Percentiles rank a stretch among this genome's conserved stretches.
These are phyloP conservation scores for Petasospora rhodanensis DNA, from an alignment of 1,139 yeast species.

Conservation along the genomic window DNA sequence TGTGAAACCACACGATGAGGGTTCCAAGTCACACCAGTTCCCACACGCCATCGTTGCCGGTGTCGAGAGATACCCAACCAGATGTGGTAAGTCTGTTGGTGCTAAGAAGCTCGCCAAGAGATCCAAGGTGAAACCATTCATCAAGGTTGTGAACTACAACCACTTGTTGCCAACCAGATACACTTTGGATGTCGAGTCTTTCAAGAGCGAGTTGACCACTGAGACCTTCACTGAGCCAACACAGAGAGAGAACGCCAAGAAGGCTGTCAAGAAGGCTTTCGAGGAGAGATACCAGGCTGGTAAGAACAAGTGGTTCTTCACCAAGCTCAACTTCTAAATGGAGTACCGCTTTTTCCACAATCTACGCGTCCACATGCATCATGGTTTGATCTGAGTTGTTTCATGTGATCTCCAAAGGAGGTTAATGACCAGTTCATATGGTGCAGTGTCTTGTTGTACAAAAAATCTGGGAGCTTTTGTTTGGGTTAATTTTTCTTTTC, in stretches of 20 bases:
- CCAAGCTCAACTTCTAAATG: constrained; percentile 90
- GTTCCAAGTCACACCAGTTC: constrained; percentile 97
- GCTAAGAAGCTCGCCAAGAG: constrained; percentile 96
- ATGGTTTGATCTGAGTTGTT: too few species aligned
- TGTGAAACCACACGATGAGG: constrained; percentile 97
- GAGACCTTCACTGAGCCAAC: constrained; percentile 97
- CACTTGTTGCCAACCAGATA: constrained; percentile 99
- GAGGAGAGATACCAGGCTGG: constrained; percentile 99
- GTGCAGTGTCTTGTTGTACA: constrained; percentile 1
- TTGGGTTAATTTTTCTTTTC: constrained; percentile 6
- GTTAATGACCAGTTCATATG: too few species aligned
- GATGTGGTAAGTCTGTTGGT: constrained; percentile 93
- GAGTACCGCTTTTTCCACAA: background rate
- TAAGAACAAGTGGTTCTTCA: constrained; percentile 99
- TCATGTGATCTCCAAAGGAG: too few species aligned
- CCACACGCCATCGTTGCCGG: constrained; percentile 99
- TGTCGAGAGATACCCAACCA: constrained; percentile 97
- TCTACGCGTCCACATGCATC: too few species aligned
- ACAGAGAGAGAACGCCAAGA: constrained; percentile 98
- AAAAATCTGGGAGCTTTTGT: constrained; percentile 6
- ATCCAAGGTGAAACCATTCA: constrained; percentile 97
- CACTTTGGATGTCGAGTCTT: constrained; percentile 92
- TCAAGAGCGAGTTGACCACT: constrained; percentile 86
- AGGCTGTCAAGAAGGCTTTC: constrained; percentile 97
- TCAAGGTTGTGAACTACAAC: constrained; percentile 99